A percentile compares a stretch with the other conserved stretches of the same genome.
phyloP scores from a whole-genome alignment of 2,329 filamentous ascomycete species.

The Talaromyces sp. region DNA sequence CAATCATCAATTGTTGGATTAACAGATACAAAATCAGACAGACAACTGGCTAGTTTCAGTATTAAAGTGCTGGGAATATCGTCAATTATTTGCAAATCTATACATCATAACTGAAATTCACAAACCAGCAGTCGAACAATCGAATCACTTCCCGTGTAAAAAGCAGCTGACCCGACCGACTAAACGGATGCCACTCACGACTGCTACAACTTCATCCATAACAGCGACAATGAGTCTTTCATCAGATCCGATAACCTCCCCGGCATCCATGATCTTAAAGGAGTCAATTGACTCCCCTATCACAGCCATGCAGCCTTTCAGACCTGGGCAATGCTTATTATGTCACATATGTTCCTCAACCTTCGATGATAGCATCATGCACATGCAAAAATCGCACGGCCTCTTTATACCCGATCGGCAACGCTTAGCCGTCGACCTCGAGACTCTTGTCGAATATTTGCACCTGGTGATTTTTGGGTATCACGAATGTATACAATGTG shows the following conservation, averaged over 20 bases:
- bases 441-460: constrained; percentile 14
- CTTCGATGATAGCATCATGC: constrained; percentile 10
- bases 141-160: not conserved
- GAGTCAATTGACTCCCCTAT: not conserved
- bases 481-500: constrained; percentile 16
- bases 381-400: constrained; percentile 17
- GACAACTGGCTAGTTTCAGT: not conserved
- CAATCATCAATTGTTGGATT: not conserved
- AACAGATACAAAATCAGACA: not conserved
- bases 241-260: not conserved
- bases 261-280: not conserved
- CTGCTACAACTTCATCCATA: not conserved
- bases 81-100: not conserved
- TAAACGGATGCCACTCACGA: not conserved
- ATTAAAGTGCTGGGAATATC: not conserved
- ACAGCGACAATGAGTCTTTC: constrained; percentile 3
- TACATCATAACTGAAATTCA: not conserved
- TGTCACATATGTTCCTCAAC: not conserved
- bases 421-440: constrained; percentile 14
- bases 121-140: not conserved
- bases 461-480: constrained; percentile 17
- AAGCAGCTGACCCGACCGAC: not conserved
- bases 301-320: constrained; percentile 6
- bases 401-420: constrained; percentile 14
- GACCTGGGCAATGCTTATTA: constrained; percentile 13